Conservation (phyloP, 2,329 filamentous ascomycete species). For the Microsporum ferrugineum region DNA sequence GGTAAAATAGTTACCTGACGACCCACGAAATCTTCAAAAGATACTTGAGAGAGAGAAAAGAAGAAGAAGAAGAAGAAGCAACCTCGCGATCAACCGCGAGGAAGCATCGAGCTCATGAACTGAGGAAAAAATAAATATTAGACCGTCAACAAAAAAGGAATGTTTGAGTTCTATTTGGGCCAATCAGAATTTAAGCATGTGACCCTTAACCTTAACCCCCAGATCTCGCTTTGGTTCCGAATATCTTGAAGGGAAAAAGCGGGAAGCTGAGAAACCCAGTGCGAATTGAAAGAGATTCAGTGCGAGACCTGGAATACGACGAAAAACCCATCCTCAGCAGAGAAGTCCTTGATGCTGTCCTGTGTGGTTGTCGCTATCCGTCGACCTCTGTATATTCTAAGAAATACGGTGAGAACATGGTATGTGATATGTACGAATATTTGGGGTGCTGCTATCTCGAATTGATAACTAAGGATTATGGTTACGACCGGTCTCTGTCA, state of each 20-base stretch:
- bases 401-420: too few species aligned
- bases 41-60: neutral
- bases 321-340: too few species aligned
- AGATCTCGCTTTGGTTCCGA: neutral
- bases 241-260: neutral
- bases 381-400: too few species aligned
- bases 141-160: neutral
- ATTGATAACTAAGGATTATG: too few species aligned
- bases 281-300: too few species aligned
- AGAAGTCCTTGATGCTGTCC: too few species aligned
- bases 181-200: neutral
- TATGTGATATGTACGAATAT: too few species aligned
- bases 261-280: neutral
- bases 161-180: neutral
- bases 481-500: too few species aligned
- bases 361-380: too few species aligned
- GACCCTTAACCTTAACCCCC: neutral
- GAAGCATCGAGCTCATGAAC: neutral
- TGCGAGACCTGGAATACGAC: too few species aligned
- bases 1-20: neutral
- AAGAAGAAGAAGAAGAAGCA: neutral
- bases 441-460: too few species aligned
- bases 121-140: neutral
- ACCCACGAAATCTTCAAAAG: neutral
- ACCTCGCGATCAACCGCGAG: constrained; percentile 5